Base-by-base conservation (phyloP, 495 filamentous ascomycete species). In the Tuber calosporum region DNA sequence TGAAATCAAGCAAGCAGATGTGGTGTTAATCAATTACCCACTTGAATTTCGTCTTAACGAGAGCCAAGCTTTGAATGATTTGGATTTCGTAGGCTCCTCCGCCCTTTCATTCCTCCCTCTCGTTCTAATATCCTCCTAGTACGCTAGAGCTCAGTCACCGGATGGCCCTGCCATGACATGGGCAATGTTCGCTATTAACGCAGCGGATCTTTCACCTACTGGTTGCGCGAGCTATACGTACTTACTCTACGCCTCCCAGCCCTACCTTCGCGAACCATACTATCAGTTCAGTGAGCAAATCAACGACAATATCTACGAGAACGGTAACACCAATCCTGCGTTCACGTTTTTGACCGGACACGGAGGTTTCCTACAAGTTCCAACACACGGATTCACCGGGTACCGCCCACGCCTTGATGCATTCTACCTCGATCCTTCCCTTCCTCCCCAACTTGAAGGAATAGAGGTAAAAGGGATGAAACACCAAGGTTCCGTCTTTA, bases 241-340 rank as follows among this genome's bases (percentile, higher is more conserved):
- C 80, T 83, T 84, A 8, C 79, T 87, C 9, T 83, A 85, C 70
- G 84, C 83, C 34, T 85, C 83, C 34, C 79, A 86, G 67, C 87
- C 87, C 0, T 89, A 89, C 75, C 79, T 84, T 34, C 84, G 87
- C 19, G 85, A 83, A 30, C 87, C 87, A 9, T 89, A 82, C 81
- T 88, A 85, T 81, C 87, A 89, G 74, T 88, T 86, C 82, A 87
- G 90, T 0, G 91, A 94, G 79, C 91, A 94, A 78, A 84, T 91
- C 53, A 81, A 87, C 42, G 91, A 94, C 77, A 84, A 92, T 77
- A 85, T 85, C 71, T 84, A 82, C 62, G 79, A 82, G 22, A 93
- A 93, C 76, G 92, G 86, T 42, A 84, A 84, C 68, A 87, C 85
- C 7, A 87, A 87, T 72, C 86, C 87, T 0, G 87, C 87, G 2